Conservation (phyloP, 768 basidiomycete genomes). For the Scleroderma bovista region DNA sequence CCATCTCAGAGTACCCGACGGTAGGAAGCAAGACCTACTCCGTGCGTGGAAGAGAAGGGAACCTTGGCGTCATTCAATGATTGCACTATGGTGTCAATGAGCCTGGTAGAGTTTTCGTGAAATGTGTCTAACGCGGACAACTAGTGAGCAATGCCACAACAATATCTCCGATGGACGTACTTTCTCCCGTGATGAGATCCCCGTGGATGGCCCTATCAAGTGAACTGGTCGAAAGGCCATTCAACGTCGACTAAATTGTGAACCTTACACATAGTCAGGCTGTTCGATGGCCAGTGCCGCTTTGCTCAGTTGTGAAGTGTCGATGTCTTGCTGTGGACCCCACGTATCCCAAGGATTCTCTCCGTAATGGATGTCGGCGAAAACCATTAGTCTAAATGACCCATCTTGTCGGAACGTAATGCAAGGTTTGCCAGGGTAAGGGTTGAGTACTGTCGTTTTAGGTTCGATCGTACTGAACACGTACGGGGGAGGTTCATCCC, state of each 20-base stretch:
- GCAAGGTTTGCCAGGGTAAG: slow-evolving; percentile 43
- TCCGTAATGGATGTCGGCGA: slow-evolving; percentile 73
- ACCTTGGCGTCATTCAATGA: slow-evolving; percentile 53
- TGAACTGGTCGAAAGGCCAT: slow-evolving; percentile 1
- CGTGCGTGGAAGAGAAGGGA: slow-evolving; percentile 66
- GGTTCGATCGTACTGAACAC: neutral
- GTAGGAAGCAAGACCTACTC: slow-evolving; percentile 37
- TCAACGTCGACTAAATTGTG: neutral
- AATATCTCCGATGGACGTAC: slow-evolving; percentile 27
- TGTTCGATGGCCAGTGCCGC: slow-evolving; percentile 49
- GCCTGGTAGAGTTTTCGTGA: slow-evolving; percentile 57
- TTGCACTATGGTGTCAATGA: slow-evolving; percentile 58
- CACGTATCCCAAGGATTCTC: slow-evolving; percentile 68
- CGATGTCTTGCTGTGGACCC: slow-evolving; percentile 63
- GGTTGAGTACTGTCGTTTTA: slow-evolving; percentile 22
- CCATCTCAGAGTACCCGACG: neutral
- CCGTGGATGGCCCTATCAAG: slow-evolving; percentile 58
- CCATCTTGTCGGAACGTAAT: slow-evolving; percentile 53
- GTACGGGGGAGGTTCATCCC: neutral
- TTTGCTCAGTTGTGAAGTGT: slow-evolving; percentile 56
- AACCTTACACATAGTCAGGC: slow-evolving; percentile 64
- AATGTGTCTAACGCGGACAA: slow-evolving; percentile 45
- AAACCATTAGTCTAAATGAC: slow-evolving; percentile 66
- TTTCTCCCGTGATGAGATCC: slow-evolving; percentile 69
- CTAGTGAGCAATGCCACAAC: neutral